Conservation (phyloP, 2,329 filamentous ascomycete genomes). For the Phyllosticta citrichinensis region DNA sequence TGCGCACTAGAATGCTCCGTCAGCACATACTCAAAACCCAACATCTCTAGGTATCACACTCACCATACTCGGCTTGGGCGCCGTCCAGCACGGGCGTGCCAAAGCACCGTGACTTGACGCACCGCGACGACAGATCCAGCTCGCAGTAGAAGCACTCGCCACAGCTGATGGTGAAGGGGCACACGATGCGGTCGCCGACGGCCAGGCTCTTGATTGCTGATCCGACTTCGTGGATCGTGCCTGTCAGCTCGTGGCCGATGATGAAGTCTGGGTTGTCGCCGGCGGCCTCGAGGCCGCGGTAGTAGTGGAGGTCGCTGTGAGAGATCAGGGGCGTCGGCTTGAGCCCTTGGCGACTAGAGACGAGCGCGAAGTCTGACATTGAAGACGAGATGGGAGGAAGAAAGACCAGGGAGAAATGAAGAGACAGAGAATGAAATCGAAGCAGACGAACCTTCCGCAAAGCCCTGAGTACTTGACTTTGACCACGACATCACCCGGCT, state of each 20-base stretch:
- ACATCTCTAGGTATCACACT: not conserved
- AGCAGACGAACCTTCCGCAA: conserved; percentile 53
- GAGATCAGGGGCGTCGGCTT: not conserved
- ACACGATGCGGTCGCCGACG: conserved; percentile 68
- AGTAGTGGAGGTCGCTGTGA: conserved; percentile 63
- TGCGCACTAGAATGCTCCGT: conserved; percentile 34
- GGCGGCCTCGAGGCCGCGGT: conserved; percentile 67
- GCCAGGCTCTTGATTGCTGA: conserved; percentile 56
- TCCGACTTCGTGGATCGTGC: conserved; percentile 59
- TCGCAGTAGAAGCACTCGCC: conserved; percentile 77
- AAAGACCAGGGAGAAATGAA: not conserved
- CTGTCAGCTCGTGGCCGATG: conserved; percentile 82
- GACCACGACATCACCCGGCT: conserved; percentile 67
- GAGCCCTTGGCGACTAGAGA: not conserved
- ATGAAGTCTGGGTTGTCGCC: conserved; percentile 41
- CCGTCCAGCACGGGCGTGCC: conserved; percentile 64
- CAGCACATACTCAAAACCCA: not conserved
- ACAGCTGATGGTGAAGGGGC: conserved; percentile 57
- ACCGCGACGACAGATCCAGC: conserved; percentile 66
- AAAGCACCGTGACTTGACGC: conserved; percentile 59
- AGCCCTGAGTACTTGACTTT: conserved; percentile 76
- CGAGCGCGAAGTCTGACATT: not conserved
- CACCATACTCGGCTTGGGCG: conserved; percentile 65
- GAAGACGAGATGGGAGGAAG: not conserved
- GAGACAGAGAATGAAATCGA: not conserved